These are phyloP conservation scores for Santalum album DNA, from an alignment of 164 flowering plant genomes.

Conservation along the genomic window DNA sequence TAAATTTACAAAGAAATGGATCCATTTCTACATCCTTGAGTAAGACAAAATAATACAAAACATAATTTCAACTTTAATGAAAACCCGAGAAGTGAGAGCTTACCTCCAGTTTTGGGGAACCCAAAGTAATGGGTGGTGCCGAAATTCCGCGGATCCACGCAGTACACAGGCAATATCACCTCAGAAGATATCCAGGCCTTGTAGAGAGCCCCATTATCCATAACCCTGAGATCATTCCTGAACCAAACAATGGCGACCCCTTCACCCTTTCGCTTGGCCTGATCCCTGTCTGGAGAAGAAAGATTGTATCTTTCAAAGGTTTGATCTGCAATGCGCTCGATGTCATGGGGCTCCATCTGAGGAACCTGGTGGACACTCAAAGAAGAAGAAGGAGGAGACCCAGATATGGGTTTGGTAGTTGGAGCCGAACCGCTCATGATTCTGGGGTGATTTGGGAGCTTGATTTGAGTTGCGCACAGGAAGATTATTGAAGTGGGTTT, in stretches of 20 bases:
- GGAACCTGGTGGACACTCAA: conserved; percentile 30
- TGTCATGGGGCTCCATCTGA: conserved; percentile 25
- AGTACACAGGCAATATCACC: conserved; percentile 72
- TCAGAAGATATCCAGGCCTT: conserved; percentile 70
- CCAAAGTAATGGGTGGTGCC: conserved; percentile 65
- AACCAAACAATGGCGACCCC: conserved; percentile 87
- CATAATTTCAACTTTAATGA: no score
- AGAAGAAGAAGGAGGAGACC: no score
- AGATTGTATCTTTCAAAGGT: conserved; percentile 37
- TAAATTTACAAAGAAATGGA: no score
- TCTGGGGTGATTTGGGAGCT: no score
- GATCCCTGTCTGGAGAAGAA: conserved; percentile 3
- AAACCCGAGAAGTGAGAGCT: not conserved
- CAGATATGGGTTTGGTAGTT: no score
- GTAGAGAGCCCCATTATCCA: conserved; percentile 74
- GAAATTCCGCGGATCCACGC: conserved; percentile 76
- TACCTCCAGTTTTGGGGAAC: conserved; percentile 97
- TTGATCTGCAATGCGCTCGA: conserved; percentile 31
- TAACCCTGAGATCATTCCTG: conserved; percentile 75
- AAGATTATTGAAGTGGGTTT: no score
- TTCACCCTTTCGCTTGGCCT: conserved; percentile 33
- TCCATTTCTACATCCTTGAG: no score
- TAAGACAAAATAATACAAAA: no score
- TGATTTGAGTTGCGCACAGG: no score
- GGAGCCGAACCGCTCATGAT: no score